phyloP scores from a whole-genome alignment of 1,284 basidiomycete species.

The Cryptococcus depauperatus region DNA sequence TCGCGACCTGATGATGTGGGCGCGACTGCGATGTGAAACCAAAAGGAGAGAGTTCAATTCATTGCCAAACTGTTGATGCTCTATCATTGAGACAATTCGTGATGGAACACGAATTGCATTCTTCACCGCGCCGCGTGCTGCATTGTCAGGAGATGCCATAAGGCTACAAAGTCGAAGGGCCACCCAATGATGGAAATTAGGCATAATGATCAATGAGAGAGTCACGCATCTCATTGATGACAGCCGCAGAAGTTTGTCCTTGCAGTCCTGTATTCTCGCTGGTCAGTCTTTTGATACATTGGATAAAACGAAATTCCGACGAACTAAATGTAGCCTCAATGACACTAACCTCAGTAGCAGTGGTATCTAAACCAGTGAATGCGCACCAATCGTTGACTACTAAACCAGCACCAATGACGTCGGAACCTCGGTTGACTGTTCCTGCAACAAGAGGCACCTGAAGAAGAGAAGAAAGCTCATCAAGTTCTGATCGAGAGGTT shows the following conservation, averaged over 20 bases:
- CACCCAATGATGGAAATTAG: constrained; percentile 48
- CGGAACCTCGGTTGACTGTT: constrained; percentile 95
- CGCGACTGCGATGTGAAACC: no score
- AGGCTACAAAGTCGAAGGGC: no score
- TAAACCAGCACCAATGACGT: constrained; percentile 93
- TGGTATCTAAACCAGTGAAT: constrained; percentile 92
- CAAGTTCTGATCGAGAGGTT: constrained; percentile 93
- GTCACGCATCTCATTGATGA: constrained; percentile 90
- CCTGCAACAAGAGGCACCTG: constrained; percentile 95
- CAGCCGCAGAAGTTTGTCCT: constrained; percentile 74
- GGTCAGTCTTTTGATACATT: not conserved
- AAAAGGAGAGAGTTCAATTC: no score
- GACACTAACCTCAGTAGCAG: constrained; percentile 95
- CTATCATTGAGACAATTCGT: no score
- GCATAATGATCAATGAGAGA: constrained; percentile 91
- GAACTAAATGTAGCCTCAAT: constrained; percentile 98
- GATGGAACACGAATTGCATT: no score
- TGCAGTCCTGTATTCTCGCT: constrained; percentile 59
- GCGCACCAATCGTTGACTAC: constrained; percentile 99
- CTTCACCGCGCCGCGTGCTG: no score
- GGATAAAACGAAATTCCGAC: constrained; percentile 40
- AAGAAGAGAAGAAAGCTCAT: constrained; percentile 88
- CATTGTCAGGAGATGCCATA: no score
- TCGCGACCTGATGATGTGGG: no score
- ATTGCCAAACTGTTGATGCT: no score